These are phyloP conservation scores for Phytophthora pinifolia DNA, from an alignment of 352 stramenopile species.

Conservation along the genomic window DNA sequence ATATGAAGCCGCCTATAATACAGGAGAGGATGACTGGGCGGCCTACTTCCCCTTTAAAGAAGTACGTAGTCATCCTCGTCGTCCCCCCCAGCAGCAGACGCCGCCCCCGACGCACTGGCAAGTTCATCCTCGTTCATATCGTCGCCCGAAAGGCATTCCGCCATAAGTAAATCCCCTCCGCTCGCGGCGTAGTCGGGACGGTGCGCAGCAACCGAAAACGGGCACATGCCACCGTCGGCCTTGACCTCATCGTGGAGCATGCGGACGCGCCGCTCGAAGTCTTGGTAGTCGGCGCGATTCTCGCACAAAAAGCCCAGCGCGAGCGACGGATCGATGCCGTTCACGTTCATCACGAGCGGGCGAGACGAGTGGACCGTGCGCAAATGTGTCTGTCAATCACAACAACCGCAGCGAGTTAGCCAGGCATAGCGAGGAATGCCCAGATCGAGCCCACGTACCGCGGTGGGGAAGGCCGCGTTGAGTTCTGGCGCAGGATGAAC, in stretches of 20 bases:
- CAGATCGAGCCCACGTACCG: conserved; percentile 31
- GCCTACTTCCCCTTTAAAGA: conserved; percentile 41
- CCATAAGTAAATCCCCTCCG: conserved; percentile 44
- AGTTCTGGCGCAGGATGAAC: conserved; percentile 67
- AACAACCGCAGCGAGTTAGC: conserved; percentile 1
- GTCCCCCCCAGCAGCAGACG: conserved; percentile 27
- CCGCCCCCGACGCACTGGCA: conserved; percentile 7
- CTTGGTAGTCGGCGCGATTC: conserved; percentile 65
- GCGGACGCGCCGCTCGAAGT: conserved; percentile 59
- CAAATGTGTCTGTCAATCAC: conserved; percentile 56
- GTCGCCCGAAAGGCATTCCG: conserved; percentile 64
- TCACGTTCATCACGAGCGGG: conserved; percentile 80
- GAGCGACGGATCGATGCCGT: conserved; percentile 92
- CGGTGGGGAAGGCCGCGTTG: conserved; percentile 74
- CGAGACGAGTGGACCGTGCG: conserved; percentile 53
- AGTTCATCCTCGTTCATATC: conserved; percentile 57
- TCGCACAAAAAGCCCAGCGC: conserved; percentile 93
- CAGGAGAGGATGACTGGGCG: conserved; percentile 18
- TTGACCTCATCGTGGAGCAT: conserved; percentile 45
- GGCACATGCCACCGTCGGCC: conserved; percentile 46
- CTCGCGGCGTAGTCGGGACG: conserved; percentile 62
- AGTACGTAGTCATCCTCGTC: conserved; percentile 79
- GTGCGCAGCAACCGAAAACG: conserved; percentile 61
- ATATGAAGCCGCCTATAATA: conserved; percentile 36
- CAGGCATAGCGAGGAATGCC: background rate